These are phyloP conservation scores for Tulasnella calospora DNA, from an alignment of 768 basidiomycete genomes.

Conservation along the genomic window DNA sequence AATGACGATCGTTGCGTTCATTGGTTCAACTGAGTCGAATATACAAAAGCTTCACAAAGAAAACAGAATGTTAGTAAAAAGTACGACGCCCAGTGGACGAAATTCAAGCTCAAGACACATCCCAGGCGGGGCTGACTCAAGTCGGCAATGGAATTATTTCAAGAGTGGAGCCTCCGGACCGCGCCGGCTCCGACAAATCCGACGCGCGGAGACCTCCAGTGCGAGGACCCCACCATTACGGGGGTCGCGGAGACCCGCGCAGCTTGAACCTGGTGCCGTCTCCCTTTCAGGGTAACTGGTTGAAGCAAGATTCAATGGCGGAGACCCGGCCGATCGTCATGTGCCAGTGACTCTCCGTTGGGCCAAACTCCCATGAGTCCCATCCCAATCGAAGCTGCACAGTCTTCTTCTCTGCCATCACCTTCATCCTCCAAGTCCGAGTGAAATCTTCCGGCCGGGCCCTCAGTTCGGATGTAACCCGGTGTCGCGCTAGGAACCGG, in stretches of 20 bases:
- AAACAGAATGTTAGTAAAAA: no score
- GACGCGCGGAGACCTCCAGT: background rate
- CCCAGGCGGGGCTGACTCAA: no score
- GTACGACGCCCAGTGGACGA: no score
- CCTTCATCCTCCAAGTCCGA: background rate
- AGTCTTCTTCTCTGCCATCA: background rate
- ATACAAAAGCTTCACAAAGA: no score
- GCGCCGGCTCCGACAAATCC: background rate
- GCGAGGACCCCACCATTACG: background rate
- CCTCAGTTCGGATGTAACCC: background rate
- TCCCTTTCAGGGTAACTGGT: slow-evolving; percentile 81
- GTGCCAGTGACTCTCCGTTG: background rate
- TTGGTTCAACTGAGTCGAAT: background rate
- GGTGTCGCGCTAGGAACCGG: background rate
- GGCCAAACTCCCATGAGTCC: background rate
- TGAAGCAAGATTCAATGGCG: slow-evolving; percentile 57
- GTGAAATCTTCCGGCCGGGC: background rate
- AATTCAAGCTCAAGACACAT: no score
- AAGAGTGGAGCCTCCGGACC: no score
- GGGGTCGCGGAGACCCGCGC: background rate
- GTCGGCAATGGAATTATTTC: no score
- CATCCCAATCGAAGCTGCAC: background rate
- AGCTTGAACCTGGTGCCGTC: slow-evolving; percentile 26
- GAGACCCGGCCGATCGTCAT: slow-evolving; percentile 51
- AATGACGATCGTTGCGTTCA: background rate